Evolutionary conservation across 164 flowering plant species (phyloP).

Genomic region (grape (Vitis vinifera)): DNA sequence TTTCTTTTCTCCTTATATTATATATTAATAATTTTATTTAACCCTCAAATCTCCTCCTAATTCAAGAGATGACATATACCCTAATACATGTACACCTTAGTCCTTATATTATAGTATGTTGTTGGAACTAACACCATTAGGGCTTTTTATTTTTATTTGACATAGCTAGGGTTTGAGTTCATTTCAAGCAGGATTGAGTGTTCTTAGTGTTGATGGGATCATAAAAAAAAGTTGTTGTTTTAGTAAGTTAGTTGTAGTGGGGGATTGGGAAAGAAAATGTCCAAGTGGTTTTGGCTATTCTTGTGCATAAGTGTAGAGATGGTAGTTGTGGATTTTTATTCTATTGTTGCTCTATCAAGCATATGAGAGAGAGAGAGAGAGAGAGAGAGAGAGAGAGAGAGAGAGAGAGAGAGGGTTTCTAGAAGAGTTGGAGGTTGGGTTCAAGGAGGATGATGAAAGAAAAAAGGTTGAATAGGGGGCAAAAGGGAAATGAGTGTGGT

Average conservation of each 20-base stretch:
- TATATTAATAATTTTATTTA: slow-evolving; percentile 22
- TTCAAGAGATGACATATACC: slow-evolving; percentile 20
- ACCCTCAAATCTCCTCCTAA: slow-evolving; percentile 9
- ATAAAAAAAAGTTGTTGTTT: background rate
- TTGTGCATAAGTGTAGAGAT: slow-evolving; percentile 16
- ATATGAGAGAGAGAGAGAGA: slow-evolving; percentile 11
- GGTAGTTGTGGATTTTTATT: slow-evolving; percentile 39
- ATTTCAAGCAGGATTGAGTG: background rate
- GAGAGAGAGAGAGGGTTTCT: slow-evolving; percentile 33
- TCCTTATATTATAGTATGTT: slow-evolving; percentile 7
- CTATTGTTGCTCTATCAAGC: slow-evolving; percentile 32
- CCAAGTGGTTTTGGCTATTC: slow-evolving; percentile 21
- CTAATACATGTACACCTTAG: slow-evolving; percentile 7
- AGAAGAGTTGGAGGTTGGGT: slow-evolving; percentile 52
- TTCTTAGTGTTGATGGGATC: background rate
- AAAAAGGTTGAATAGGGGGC: slow-evolving; percentile 12
- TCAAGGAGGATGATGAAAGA: slow-evolving; percentile 19
- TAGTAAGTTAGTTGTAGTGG: slow-evolving; percentile 25
- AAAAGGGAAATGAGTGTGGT: slow-evolving; percentile 31
- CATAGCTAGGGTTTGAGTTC: background rate
- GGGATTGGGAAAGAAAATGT: slow-evolving; percentile 11
- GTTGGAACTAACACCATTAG: slow-evolving; percentile 21
- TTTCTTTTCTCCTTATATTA: background rate
- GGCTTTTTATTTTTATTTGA: background rate
- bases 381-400: slow-evolving; percentile 8